Percentiles rank a stretch among this genome's conserved stretches.
phyloP scores from a whole-genome alignment of 2,329 filamentous ascomycete genomes.

The Hymenoscyphus salicellus region DNA sequence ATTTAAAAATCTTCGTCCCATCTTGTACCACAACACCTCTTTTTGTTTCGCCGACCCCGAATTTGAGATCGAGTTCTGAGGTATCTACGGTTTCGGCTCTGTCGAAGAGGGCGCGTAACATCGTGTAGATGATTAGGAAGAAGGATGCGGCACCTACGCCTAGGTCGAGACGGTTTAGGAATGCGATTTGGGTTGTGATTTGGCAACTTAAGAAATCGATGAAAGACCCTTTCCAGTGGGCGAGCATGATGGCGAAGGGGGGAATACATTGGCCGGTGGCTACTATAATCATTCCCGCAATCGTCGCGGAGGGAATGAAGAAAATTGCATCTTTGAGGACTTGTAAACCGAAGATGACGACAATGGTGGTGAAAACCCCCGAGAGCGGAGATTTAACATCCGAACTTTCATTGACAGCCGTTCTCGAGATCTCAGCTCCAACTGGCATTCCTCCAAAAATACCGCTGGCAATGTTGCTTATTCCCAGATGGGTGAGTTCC shows the following conservation, averaged over 20 bases:
- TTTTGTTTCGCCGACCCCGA: slow-evolving; percentile 1
- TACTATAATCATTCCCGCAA: slow-evolving; percentile 57
- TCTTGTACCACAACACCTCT: slow-evolving; percentile 10
- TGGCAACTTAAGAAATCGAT: slow-evolving; percentile 11
- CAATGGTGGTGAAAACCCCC: slow-evolving; percentile 57
- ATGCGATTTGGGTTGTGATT: not conserved
- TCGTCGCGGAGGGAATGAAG: slow-evolving; percentile 65
- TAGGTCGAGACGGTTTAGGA: not conserved
- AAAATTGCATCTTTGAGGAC: slow-evolving; percentile 59
- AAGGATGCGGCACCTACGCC: slow-evolving; percentile 37
- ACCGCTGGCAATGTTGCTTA: slow-evolving; percentile 61
- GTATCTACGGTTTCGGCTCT: slow-evolving; percentile 10
- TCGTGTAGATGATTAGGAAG: slow-evolving; percentile 15
- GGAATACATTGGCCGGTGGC: not conserved
- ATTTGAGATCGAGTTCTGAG: slow-evolving; percentile 7
- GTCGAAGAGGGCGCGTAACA: slow-evolving; percentile 16
- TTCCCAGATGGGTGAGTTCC: slow-evolving; percentile 61
- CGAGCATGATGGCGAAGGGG: not conserved
- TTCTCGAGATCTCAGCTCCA: slow-evolving; percentile 64
- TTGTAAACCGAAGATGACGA: slow-evolving; percentile 61
- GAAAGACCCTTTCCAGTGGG: slow-evolving; percentile 7
- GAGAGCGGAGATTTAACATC: slow-evolving; percentile 60
- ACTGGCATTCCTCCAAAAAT: slow-evolving; percentile 64
- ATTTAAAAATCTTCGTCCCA: slow-evolving; percentile 12
- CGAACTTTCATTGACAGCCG: slow-evolving; percentile 64